Percentiles rank a stretch among this genome's conserved stretches.
phyloP scores from a whole-genome alignment of 108 stramenopile genomes.

The Discostella stelligeroides region DNA sequence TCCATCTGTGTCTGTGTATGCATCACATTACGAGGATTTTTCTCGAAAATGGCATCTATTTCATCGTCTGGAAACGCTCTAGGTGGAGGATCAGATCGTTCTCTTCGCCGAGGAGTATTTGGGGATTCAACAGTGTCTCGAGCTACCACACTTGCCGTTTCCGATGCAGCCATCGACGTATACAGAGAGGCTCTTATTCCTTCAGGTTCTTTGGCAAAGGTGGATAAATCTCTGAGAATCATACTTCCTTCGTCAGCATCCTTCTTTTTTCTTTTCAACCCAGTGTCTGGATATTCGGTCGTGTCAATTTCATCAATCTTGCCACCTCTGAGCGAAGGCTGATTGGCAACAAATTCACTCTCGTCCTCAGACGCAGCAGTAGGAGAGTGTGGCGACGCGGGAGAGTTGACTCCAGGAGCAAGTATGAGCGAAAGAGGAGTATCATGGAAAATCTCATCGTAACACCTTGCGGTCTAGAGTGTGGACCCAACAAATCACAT shows the following conservation, averaged over 20 bases:
- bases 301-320: background rate
- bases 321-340: background rate
- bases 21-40: too few species aligned
- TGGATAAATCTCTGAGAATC: background rate
- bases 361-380: background rate
- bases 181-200: background rate
- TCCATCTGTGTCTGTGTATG: too few species aligned
- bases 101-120: background rate
- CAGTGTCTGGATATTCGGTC: background rate
- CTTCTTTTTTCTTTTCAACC: background rate
- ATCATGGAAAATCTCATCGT: constrained; percentile 34
- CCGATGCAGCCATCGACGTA: constrained; percentile 1
- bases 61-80: constrained; percentile 26
- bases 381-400: background rate
- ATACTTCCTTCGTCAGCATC: background rate
- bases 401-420: constrained; percentile 7
- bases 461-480: constrained; percentile 36
- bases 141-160: too few species aligned
- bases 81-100: constrained; percentile 27
- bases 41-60: background rate
- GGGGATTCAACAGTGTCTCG: background rate
- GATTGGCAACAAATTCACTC: constrained; percentile 1
- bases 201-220: background rate
- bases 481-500: background rate
- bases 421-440: constrained; percentile 32